Evolutionary conservation across 352 stramenopile genomes (phyloP), one percentile per base, ranked within the genome.

Genomic region (Phytophthora lateralis): DNA sequence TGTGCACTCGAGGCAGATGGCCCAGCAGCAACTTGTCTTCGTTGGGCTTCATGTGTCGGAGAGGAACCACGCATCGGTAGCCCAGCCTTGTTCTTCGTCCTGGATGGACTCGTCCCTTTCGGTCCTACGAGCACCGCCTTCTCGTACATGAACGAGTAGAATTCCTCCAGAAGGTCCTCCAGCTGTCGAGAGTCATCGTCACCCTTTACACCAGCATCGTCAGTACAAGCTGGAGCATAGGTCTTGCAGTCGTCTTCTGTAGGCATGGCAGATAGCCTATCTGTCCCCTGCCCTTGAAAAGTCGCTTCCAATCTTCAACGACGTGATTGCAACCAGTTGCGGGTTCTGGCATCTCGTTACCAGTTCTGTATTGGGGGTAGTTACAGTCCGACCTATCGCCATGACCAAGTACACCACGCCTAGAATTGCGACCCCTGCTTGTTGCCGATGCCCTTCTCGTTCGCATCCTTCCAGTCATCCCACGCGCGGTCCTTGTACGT

Each of bases 401-500:
- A 26, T 9, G 20, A 24, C 39, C 17, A 24, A 20, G 26, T 7
- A 17, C 39, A 38, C n/a, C 34, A 21, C 39, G 45, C 41, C 75
- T 97, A 96, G 84, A 97, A 95, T 85, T 98, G 71, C 64, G 90
- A 97, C 17, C 85, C 90, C 62, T 91, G 95, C 76, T 99, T 99
- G 77, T 99, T 99, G 51, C 97, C 97, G 72, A 97, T 97, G 26
- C 97, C 97, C 60, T 88, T 88, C 24, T 93, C 90, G 71, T 99
- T 98, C 18, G 93, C 89, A 55, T 98, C 97, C 75, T 98, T 98
- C 80, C 86, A 99, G 76, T 98, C 91, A 75, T 99, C 97, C 97
- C 97, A 99, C 15, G 90, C 77, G 41, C 96, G 88, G 70, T 99
- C 97, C 37, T 98, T 89, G 63, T 92, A 89, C 14, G 93, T 92